Percentiles rank a stretch among this genome's conserved stretches.
Evolutionary conservation across 768 basidiomycete genomes (phyloP).

Genomic region (Sporobolomyces pararoseus): DNA sequence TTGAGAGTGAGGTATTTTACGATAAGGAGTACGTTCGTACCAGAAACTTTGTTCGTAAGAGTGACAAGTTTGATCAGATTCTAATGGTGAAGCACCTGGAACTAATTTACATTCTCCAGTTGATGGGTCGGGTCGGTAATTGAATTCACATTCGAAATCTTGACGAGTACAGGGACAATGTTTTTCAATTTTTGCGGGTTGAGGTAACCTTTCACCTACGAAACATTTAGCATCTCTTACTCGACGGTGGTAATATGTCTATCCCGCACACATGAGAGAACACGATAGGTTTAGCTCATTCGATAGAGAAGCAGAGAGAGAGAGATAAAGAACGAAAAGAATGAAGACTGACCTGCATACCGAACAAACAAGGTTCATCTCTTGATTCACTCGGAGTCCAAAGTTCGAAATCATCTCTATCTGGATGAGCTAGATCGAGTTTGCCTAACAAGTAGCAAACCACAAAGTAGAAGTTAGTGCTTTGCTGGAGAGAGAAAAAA

Average conservation of each 20-base stretch:
- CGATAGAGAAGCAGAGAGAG: too few species aligned
- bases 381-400: constrained; percentile 93
- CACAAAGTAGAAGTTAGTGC: too few species aligned
- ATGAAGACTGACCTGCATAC: constrained; percentile 63
- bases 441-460: constrained; percentile 56
- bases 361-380: constrained; percentile 84
- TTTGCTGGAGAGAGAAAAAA: neutral
- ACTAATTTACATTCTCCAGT: constrained; percentile 73
- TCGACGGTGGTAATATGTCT: constrained; percentile 91
- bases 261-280: too few species aligned
- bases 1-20: constrained; percentile 80
- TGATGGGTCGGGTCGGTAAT: constrained; percentile 67
- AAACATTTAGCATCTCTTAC: constrained; percentile 73
- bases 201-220: constrained; percentile 66
- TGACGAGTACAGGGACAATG: constrained; percentile 68
- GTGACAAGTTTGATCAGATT: constrained; percentile 62
- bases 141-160: constrained; percentile 99
- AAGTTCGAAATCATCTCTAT: constrained; percentile 87
- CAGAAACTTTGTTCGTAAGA: constrained; percentile 65
- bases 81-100: constrained; percentile 62
- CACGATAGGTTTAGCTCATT: too few species aligned
- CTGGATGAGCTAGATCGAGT: constrained; percentile 59
- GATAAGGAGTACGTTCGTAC: constrained; percentile 90
- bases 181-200: constrained; percentile 57
- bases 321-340: too few species aligned